Evolutionary conservation across 805 yeast species (phyloP).

Genomic region (Pichia phayaonensis): DNA sequence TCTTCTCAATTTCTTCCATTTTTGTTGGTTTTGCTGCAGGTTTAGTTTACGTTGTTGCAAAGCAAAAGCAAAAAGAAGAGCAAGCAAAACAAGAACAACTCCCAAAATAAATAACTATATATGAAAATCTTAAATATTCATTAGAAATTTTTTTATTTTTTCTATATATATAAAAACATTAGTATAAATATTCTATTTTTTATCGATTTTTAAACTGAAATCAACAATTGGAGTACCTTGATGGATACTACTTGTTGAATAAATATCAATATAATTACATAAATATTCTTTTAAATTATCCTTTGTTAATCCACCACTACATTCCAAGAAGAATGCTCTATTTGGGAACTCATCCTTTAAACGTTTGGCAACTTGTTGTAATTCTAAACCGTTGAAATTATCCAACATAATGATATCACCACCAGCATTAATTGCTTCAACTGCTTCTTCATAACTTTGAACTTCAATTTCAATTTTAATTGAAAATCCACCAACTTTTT

Average conservation of each 20-base stretch:
- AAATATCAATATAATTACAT: constrained; percentile 77
- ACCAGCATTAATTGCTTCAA: constrained; percentile 89
- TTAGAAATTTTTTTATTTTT: too few relatives aligned
- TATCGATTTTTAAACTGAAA: constrained; percentile 65
- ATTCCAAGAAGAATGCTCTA: constrained; percentile 62
- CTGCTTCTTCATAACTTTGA: constrained; percentile 75
- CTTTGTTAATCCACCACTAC: constrained; percentile 83
- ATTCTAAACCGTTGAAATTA: constrained; percentile 63
- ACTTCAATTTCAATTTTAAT: constrained; percentile 91
- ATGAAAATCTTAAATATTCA: too few relatives aligned
- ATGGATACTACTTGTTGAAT: constrained; percentile 85
- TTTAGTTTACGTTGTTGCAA: constrained; percentile 90
- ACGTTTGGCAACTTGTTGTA: constrained; percentile 55
- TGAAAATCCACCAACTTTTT: constrained; percentile 79
- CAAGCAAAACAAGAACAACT: constrained; percentile 19
- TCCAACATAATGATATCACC: constrained; percentile 96
- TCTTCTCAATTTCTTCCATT: constrained; percentile 82
- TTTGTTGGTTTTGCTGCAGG: constrained; percentile 94
- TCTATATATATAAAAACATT: not conserved
- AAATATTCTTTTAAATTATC: constrained; percentile 58
- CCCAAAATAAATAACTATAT: constrained; percentile 23
- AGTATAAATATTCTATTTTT: not conserved
- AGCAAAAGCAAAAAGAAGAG: constrained; percentile 72
- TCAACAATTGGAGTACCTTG: constrained; percentile 85
- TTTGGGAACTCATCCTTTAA: constrained; percentile 52